Evolutionary conservation across 257 asterid genomes (phyloP).

Genomic region (Coffea eugenioides): DNA sequence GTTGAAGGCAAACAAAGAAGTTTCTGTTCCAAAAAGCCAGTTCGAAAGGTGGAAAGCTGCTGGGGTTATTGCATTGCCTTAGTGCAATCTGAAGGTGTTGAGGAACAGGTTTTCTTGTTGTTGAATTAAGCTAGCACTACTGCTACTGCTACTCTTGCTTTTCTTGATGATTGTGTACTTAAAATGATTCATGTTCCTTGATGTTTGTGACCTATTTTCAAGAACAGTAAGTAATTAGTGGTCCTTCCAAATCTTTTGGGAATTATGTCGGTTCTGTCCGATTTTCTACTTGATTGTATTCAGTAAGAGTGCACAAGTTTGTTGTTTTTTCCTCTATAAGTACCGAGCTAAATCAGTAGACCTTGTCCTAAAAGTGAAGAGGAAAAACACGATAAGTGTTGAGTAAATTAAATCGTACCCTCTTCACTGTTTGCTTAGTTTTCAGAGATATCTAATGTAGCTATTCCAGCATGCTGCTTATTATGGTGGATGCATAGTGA

Average conservation of each 20-base stretch:
- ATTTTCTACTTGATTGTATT: background rate
- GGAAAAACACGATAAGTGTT: background rate
- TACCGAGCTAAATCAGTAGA: background rate
- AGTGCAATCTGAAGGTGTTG: conserved; percentile 55
- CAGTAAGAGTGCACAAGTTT: background rate
- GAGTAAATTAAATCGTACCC: background rate
- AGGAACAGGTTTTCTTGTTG: background rate
- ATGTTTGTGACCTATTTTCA: background rate
- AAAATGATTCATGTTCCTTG: background rate
- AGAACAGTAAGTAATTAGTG: background rate
- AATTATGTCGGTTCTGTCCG: background rate
- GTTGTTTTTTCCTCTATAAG: background rate
- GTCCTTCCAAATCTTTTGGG: background rate
- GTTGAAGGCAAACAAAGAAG: conserved; percentile 30
- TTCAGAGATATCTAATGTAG: background rate
- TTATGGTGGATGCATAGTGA: background rate
- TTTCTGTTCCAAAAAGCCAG: conserved; percentile 38
- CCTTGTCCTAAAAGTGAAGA: background rate
- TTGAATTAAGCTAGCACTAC: background rate
- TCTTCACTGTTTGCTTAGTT: background rate
- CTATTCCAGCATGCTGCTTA: background rate
- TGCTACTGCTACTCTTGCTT: background rate
- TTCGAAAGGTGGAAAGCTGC: conserved; percentile 71
- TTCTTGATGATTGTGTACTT: background rate
- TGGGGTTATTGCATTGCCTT: conserved; percentile 65